A percentile compares a stretch with the other conserved stretches of the same genome.
Evolutionary conservation across 2,329 filamentous ascomycete species (phyloP).

Genomic region (Sporothrix humicola): DNA sequence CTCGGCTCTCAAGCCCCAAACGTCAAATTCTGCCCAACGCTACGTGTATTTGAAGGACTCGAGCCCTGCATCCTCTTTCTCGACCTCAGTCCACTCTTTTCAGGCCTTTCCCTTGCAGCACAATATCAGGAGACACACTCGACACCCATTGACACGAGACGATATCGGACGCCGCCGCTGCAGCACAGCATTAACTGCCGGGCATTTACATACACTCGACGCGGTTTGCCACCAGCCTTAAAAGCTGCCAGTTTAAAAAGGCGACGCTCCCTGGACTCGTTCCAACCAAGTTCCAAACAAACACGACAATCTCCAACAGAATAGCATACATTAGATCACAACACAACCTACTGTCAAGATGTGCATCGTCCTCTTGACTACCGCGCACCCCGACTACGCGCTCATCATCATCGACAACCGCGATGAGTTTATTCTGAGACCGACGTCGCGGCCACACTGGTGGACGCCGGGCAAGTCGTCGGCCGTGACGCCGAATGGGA

Average conservation of each 20-base stretch:
- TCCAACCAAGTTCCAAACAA: too few relatives aligned
- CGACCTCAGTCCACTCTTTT: neutral
- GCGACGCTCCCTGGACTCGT: too few relatives aligned
- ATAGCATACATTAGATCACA: too few relatives aligned
- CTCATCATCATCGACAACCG: constrained; percentile 79
- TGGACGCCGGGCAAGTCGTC: constrained; percentile 53
- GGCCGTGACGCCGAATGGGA: constrained; percentile 27
- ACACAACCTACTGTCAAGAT: constrained; percentile 51
- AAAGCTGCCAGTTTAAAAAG: too few relatives aligned
- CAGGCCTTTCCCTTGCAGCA: neutral
- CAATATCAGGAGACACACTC: constrained; percentile 27
- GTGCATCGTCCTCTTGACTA: constrained; percentile 80
- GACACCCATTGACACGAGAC: constrained; percentile 19
- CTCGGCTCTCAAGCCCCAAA: neutral
- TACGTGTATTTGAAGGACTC: neutral
- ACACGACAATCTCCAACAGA: too few relatives aligned
- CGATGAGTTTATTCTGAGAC: constrained; percentile 72
- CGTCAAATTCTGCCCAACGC: neutral
- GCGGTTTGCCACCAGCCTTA: constrained; percentile 2
- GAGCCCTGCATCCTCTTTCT: neutral
- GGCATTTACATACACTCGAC: neutral
- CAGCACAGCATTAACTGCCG: neutral
- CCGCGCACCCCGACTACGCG: constrained; percentile 74
- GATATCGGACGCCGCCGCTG: constrained; percentile 21
- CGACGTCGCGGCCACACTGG: constrained; percentile 68